These are phyloP conservation scores for Botryotinia globosa DNA, from an alignment of 2,329 filamentous ascomycete species.

Conservation along the genomic window DNA sequence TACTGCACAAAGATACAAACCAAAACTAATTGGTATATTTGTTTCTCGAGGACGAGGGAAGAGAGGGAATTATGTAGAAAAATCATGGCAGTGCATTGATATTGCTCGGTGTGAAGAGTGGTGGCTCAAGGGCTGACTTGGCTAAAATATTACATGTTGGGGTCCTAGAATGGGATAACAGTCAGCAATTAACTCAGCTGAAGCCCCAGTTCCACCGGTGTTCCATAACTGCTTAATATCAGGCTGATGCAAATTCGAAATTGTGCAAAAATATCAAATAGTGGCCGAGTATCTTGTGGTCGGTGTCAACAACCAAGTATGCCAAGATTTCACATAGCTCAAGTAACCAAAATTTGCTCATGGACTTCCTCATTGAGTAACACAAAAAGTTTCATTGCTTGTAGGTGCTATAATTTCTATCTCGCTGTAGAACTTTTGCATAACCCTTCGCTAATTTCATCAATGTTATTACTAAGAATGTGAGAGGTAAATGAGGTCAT, in stretches of 20 bases:
- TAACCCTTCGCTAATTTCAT: background rate
- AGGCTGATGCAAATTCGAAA: background rate
- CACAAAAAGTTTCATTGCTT: background rate
- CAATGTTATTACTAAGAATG: no score
- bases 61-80: background rate
- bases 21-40: background rate
- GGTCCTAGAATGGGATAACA: background rate
- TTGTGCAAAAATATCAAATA: background rate
- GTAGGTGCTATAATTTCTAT: background rate
- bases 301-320: background rate
- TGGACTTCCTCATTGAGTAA: background rate
- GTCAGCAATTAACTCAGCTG: conserved; percentile 13
- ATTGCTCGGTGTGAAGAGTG: background rate
- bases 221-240: background rate
- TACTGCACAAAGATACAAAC: background rate
- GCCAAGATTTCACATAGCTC: background rate
- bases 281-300: background rate
- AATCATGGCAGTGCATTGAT: background rate
- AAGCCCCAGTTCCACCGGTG: conserved; percentile 6
- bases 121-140: background rate
- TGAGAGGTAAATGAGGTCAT: background rate
- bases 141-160: background rate
- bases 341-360: background rate
- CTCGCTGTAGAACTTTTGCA: background rate
- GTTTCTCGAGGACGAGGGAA: background rate